phyloP scores from a whole-genome alignment of 2,329 filamentous ascomycete species.

The Microdochium bolleyi region DNA sequence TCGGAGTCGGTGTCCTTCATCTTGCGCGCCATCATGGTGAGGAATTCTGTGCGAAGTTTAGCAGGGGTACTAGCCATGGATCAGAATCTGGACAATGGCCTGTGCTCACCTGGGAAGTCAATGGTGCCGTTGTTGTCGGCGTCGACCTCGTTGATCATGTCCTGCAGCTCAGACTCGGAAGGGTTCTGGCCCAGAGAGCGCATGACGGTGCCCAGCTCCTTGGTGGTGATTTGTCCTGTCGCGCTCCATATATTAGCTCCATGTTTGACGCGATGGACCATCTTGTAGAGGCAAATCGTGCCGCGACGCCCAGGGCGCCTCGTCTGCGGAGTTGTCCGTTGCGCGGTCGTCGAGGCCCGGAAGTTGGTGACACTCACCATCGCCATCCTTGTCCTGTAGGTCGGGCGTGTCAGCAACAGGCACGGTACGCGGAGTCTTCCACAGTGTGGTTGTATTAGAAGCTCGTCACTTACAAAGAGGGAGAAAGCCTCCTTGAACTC shows the following conservation, averaged over 20 bases:
- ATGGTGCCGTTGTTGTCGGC: slow-evolving; percentile 91
- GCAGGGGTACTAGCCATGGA: neutral
- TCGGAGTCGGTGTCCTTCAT: slow-evolving; percentile 93
- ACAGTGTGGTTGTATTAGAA: neutral
- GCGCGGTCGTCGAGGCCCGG: neutral
- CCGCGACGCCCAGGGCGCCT: neutral
- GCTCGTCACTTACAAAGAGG: slow-evolving; percentile 77
- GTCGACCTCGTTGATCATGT: slow-evolving; percentile 93
- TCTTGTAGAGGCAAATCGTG: neutral
- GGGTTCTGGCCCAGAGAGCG: slow-evolving; percentile 84
- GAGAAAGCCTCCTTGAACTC: slow-evolving; percentile 99
- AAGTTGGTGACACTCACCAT: slow-evolving; percentile 53
- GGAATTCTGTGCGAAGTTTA: slow-evolving; percentile 55
- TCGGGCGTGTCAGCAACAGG: neutral
- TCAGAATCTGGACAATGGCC: neutral
- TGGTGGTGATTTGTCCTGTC: slow-evolving; percentile 81
- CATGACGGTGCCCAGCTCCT: slow-evolving; percentile 87
- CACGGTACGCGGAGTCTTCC: too few relatives aligned
- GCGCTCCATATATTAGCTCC: neutral
- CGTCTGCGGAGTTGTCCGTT: neutral
- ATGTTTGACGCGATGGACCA: neutral
- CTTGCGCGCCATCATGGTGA: slow-evolving; percentile 91
- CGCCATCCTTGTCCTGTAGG: slow-evolving; percentile 76
- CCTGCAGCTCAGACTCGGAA: slow-evolving; percentile 81
- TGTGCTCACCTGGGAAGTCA: slow-evolving; percentile 70